Evolutionary conservation across 192 early-diverging fungal species (phyloP), one percentile per base, ranked within the genome.

Genomic region (Phlyctochytrium planicorne): DNA sequence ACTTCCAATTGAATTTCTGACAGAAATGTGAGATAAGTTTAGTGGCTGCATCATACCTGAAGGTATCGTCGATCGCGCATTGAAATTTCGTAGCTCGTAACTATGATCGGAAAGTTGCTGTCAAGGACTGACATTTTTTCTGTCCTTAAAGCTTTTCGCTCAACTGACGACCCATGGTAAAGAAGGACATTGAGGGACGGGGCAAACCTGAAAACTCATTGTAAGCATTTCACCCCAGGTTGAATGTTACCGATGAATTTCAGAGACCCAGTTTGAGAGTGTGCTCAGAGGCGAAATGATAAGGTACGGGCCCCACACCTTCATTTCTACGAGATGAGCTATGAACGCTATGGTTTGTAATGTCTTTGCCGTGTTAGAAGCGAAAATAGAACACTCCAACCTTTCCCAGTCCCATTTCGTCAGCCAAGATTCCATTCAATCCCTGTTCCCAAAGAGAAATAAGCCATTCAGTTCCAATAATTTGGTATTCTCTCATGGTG

Each of bases 391-490:
- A 30, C 47, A 25, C 1, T 17, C 32, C 65, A 62, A 85, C 86
- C 73, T 95, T 93, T 62, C 93, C 93, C 20, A 94, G 78, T 47
- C 93, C 95, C 95, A 97, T 95, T 62, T 96, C 93, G 76, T 97
- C 97, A 4, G 93, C 95, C 37, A 97, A 72, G 69, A 97, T 97
- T 24, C 97, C 97, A 63, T 96, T 97, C 23, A 97, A 74, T 16
- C 97, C 95, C 74, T 97, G 96, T 60, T 96, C 94, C 79, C 93
- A 98, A 2, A 98, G 79, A 70, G 87, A 91, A 53, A 93, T 89
- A 66, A 98, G 75, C 97, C 97, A 98, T 72, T 97, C 94, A 66
- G 97, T 87, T 57, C 97, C 97, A 1, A 90, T 91, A 50, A 96
- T 72, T 76, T 98, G 97, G 78, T 97, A 97, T 40, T 96, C 93